Base-by-base conservation (phyloP, 768 basidiomycete species). In the Mycena amicta region DNA sequence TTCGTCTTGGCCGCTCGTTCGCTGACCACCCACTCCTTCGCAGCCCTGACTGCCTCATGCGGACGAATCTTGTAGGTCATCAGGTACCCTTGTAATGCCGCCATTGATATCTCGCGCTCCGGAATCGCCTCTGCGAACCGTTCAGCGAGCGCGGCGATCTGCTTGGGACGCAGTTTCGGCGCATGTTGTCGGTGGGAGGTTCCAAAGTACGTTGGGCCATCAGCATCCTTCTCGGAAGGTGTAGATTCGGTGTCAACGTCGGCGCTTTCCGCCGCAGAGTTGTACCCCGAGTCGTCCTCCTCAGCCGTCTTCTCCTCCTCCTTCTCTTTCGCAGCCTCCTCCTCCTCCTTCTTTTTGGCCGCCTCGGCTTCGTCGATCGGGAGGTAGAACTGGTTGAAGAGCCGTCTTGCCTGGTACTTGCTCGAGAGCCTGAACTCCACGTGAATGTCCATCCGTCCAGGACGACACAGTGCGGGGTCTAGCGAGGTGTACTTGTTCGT, bases 371-470 rank as follows among this genome's bases (percentile, higher is more conserved):
- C 67, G 5, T 65, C 62, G 26, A 71, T 63, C 4, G 85, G 84
- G 15, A 84, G 73, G 67, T 86, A 93, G 74, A 92, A 93, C 55
- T 81, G 77, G 28, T 74, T 79, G 70, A 85, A 93, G 6, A 93
- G 75, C 65, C 86, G 83, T 30, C 71, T 71, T 2, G 85, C 86
- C 63, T 92, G 90, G 72, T 80, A 84, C 57, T 74, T 79, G 67
- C 86, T 89, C 15, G 91, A 87, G 22, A 85, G 77, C 66, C 82
- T 83, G 74, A 92, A 92, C 67, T 91, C 86, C 56, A 93, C 74
- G 63, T 90, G 88, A 20, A 92, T 67, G 67, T 93, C 90, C 84
- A 93, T 87, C 13, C 91, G 85, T 25, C 92, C 91, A 1, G 90
- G 87, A 41, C 91, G 84, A 65, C 81, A 83, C 25, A 93, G 79